Evolutionary conservation across 169 alveolate species (phyloP).

Genomic region (Cardiosporidium cionae): DNA sequence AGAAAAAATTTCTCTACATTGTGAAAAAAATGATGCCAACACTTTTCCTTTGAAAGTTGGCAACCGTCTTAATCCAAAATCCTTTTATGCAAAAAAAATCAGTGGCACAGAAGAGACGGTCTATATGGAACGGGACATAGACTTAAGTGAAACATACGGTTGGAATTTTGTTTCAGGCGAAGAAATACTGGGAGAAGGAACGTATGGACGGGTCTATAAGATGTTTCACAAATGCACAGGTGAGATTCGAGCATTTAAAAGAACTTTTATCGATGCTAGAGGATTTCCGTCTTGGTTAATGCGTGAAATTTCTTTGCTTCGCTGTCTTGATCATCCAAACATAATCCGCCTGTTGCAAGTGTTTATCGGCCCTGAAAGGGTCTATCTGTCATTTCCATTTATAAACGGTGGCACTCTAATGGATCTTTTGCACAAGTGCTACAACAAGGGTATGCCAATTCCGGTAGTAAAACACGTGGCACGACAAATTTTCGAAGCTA

Average conservation of each 20-base stretch:
- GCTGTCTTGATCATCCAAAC: not conserved
- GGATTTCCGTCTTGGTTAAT: not conserved
- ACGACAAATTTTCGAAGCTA: conserved; percentile 1
- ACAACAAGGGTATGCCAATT: conserved; percentile 18
- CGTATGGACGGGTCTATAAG: conserved; percentile 19
- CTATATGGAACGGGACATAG: not conserved
- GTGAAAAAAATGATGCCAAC: too few species aligned
- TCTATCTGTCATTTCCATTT: conserved; percentile 19
- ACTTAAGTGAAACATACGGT: not conserved
- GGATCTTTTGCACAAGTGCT: conserved; percentile 4
- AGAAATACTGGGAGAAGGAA: conserved; percentile 24
- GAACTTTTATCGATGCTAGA: conserved; percentile 19
- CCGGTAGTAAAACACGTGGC: conserved; percentile 1
- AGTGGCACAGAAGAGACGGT: too few species aligned
- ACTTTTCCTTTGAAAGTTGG: too few species aligned
- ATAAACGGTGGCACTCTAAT: conserved; percentile 22
- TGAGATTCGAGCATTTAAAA: conserved; percentile 18
- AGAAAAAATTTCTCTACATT: too few species aligned
- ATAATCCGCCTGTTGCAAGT: conserved; percentile 3
- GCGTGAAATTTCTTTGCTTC: not conserved
- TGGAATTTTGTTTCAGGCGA: conserved; percentile 21
- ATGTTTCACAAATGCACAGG: conserved; percentile 4
- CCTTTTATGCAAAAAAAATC: too few species aligned
- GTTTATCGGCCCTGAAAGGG: conserved; percentile 11
- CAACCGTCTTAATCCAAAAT: too few species aligned